These are phyloP conservation scores for Ophiostoma sp. DNA, from an alignment of 2,329 filamentous ascomycete species.

Conservation along the genomic window DNA sequence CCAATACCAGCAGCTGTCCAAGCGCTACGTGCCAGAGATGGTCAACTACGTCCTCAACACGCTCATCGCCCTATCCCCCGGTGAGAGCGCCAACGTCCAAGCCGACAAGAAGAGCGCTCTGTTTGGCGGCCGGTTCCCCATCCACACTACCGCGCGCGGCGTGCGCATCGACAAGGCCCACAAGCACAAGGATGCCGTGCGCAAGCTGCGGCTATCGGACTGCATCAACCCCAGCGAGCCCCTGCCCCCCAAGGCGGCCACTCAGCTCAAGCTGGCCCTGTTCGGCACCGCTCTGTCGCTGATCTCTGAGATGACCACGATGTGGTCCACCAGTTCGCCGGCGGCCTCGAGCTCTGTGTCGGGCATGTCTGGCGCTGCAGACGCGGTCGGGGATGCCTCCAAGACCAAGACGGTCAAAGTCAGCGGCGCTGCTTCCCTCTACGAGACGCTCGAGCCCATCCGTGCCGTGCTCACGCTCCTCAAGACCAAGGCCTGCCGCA, in stretches of 20 bases:
- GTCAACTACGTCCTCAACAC: conserved; percentile 76
- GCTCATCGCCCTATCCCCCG: conserved; percentile 60
- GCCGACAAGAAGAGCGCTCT: not conserved
- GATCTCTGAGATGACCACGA: conserved; percentile 58
- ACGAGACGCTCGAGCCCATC: conserved; percentile 69
- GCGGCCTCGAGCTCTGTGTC: conserved; percentile 3
- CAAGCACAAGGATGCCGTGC: conserved; percentile 9
- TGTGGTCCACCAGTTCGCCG: conserved; percentile 49
- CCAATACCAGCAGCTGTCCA: conserved; percentile 77
- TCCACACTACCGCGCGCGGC: conserved; percentile 13
- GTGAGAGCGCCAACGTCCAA: not conserved
- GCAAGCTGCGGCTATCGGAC: conserved; percentile 23
- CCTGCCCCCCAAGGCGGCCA: conserved; percentile 32
- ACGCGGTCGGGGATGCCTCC: not conserved
- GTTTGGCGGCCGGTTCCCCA: conserved; percentile 19
- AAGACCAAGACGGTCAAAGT: conserved; percentile 12
- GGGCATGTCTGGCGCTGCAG: not conserved
- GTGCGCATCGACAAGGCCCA: conserved; percentile 56
- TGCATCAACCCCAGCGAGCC: conserved; percentile 28
- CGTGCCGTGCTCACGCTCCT: conserved; percentile 52
- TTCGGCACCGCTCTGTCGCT: conserved; percentile 60
- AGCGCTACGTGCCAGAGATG: conserved; percentile 84
- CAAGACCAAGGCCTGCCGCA: conserved; percentile 44
- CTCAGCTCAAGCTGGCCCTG: conserved; percentile 52
- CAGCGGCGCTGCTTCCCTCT: conserved; percentile 64